A percentile compares a stretch with the other conserved stretches of the same genome.
Evolutionary conservation across 2,329 filamentous ascomycete genomes (phyloP).

Genomic region (Thelonectria rubi): DNA sequence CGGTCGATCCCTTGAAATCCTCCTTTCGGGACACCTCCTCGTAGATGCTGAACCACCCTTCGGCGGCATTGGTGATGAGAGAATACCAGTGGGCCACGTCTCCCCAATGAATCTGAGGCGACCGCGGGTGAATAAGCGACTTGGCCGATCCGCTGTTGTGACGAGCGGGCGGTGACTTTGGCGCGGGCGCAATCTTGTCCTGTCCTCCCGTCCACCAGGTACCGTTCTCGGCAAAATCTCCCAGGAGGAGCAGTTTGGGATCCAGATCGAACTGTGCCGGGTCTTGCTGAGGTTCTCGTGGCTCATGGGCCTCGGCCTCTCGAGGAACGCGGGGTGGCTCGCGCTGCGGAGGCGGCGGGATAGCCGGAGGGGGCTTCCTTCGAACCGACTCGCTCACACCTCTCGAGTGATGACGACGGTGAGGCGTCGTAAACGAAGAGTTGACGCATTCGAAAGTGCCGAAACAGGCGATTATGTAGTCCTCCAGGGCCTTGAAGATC

Average conservation of each 20-base stretch:
- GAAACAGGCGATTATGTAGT: conserved; percentile 77
- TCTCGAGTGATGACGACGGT: conserved; percentile 47
- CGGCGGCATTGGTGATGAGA: conserved; percentile 72
- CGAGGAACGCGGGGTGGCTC: conserved; percentile 46
- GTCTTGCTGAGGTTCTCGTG: conserved; percentile 33
- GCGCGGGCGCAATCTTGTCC: conserved; percentile 43
- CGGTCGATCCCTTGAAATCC: conserved; percentile 45
- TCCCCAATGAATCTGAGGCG: conserved; percentile 78
- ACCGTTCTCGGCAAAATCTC: conserved; percentile 82
- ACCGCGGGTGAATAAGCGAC: conserved; percentile 45
- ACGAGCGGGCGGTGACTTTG: conserved; percentile 30
- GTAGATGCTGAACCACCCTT: conserved; percentile 70
- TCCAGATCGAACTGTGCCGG: conserved; percentile 65
- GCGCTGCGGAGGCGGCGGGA: conserved; percentile 34
- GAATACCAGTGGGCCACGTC: conserved; percentile 79
- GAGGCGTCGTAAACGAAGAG: conserved; percentile 70
- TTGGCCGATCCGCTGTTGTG: conserved; percentile 32
- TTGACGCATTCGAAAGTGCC: conserved; percentile 78
- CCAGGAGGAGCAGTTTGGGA: conserved; percentile 76
- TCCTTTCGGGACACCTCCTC: conserved; percentile 54
- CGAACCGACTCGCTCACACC: conserved; percentile 39
- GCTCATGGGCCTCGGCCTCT: conserved; percentile 44
- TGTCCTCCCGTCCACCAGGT: conserved; percentile 80
- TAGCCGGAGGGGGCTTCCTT: conserved; percentile 36
- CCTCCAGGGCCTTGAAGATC: conserved; percentile 80